Evolutionary conservation across 805 yeast species (phyloP), one percentile per base, ranked within the genome.

Genomic region (Blastobotrys terrestris): DNA sequence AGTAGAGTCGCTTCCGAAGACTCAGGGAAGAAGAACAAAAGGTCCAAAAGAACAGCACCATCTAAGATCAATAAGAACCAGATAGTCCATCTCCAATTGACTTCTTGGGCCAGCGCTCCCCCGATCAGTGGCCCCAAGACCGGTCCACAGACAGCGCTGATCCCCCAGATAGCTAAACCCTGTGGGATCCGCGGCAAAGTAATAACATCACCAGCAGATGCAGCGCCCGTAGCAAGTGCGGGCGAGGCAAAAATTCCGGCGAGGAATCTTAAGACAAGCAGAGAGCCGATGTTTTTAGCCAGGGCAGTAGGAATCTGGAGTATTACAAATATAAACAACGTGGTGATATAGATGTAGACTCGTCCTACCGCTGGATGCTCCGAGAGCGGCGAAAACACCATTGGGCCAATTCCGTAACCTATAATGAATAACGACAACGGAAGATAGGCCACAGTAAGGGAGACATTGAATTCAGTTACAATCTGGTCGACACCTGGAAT

Each of bases 181-280:
- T 74, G 58, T 1, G 85, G 81, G 31, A 76, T 64, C 54, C 67
- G 66, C 2, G 77, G 68, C 6, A 69, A 65, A 3, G 63, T 44
- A 11, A 74, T 63, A 43, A 80, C 63, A 62, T 81, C 85, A 20
- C 78, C 77, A 44, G 80, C 63, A 4, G 80, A 69, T 6, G 83
- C 85, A 55, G 91, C 92, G n/a, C 89, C 95, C 59, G 87, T 79
- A 3, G 95, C 85, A 65, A 88, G 74, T 0, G 94, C 89, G 2
- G 95, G 95, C 1, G 92, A 83, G 1, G 91, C 86, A 49, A 85
- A 76, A 26, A 84, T 74, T 1, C 96, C 96, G 22, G 87, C 74
- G 63, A 89, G 80, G 64, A 87, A 88, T 60, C 85, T 69, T 49
- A 79, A 62, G 0, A 76, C 71, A 45, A 74, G 66, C 54, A 81